Evolutionary conservation across 2,329 filamentous ascomycete species (phyloP), one percentile per base, ranked within the genome.

Genomic region (Rhexocercosporidium sp.): DNA sequence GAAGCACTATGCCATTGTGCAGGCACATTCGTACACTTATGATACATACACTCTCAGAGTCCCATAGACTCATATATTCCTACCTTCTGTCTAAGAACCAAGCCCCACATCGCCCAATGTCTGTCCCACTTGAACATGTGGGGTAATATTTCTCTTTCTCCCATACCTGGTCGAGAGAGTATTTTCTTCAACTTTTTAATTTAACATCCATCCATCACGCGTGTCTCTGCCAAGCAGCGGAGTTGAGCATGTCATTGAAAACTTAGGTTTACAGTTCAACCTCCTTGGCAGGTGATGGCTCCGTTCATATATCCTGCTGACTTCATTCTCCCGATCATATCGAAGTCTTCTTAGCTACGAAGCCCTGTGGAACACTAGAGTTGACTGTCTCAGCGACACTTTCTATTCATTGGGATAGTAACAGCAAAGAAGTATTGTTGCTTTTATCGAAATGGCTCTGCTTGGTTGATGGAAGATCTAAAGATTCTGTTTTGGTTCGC

Each of bases 231-330:
- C 49, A 53, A 53, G 49, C n/a, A 53, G 49, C 49, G 49, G 49
- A 53, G 49, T 7, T 18, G 49, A n/a, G 25, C 12, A n/a, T 53
- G 14, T 27, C 14, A 7, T 31, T 18, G n/a, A 53, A 53, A 14
- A 18, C 1, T 25, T 12, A 53, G n/a, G 27, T 27, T 53, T 14
- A n/a, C 7, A 53, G 3, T 3, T 53, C 49, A 53, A 18, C 49
- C 49, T 8, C 31, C 49, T 53, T 53, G 49, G 49, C 49, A 6
- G 49, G 49, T 53, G 25, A 53, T 27, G 27, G 31, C n/a, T 29
- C 49, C 16, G 25, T 53, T 53, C 31, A 53, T n/a, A 44, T 53
- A 53, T 53, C 49, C 49, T 53, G 49, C 25, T 53, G 31, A 53
- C 29, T 31, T 18, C 49, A n/a, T 53, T 53, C 14, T 25, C 25